Percentiles rank a stretch among this genome's conserved stretches.
Evolutionary conservation across 2,329 filamentous ascomycete species (phyloP).

Genomic region (Harringtonia lauricola): DNA sequence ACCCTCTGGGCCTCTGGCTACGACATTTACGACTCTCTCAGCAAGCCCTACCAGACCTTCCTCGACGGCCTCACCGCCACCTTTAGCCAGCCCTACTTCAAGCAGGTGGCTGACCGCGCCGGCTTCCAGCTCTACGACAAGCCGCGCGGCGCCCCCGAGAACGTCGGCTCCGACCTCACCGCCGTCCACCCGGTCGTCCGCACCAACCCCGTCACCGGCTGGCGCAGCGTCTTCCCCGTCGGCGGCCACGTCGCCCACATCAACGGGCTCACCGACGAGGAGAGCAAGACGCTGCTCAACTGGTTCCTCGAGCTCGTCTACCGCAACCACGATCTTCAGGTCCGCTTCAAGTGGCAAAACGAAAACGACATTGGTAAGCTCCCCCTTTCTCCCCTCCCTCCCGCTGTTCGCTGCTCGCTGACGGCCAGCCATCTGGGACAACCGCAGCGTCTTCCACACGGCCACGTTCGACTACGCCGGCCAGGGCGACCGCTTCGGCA

Average conservation of each 20-base stretch:
- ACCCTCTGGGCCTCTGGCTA: conserved; percentile 33
- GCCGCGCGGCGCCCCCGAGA: conserved; percentile 37
- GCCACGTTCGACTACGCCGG: conserved; percentile 47
- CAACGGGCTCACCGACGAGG: conserved; percentile 35
- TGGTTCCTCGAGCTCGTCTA: conserved; percentile 39
- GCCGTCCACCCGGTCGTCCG: conserved; percentile 43
- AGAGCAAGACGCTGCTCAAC: conserved; percentile 33
- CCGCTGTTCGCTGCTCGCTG: no score
- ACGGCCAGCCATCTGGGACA: conserved; percentile 44
- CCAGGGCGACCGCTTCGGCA: conserved; percentile 36
- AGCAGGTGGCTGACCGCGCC: conserved; percentile 30
- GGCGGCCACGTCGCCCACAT: conserved; percentile 39
- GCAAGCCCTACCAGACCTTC: conserved; percentile 38
- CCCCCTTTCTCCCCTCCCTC: no score
- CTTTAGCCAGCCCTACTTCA: conserved; percentile 37
- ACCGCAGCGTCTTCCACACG: conserved; percentile 44
- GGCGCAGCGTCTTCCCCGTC: conserved; percentile 43
- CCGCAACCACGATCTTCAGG: conserved; percentile 46
- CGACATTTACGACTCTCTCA: conserved; percentile 37
- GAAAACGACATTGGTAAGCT: conserved; percentile 28
- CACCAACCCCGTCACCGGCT: conserved; percentile 47
- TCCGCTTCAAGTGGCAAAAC: conserved; percentile 32
- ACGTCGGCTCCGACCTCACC: conserved; percentile 33
- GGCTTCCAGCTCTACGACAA: conserved; percentile 34
- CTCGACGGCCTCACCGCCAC: conserved; percentile 47